phyloP scores from a whole-genome alignment of 805 yeast species.

The Priceomyces melissophilus region DNA sequence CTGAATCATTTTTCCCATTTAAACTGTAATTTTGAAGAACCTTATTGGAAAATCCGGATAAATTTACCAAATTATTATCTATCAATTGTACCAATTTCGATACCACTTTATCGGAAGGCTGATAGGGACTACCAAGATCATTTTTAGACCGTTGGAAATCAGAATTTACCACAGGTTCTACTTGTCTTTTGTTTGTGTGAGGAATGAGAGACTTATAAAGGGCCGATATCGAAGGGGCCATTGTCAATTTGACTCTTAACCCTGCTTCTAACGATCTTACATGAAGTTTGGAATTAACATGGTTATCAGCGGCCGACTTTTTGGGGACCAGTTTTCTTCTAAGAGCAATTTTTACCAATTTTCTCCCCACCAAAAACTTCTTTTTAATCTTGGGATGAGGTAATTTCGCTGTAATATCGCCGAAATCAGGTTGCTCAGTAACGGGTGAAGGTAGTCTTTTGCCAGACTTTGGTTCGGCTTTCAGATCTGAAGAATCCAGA shows the following conservation, averaged over 20 bases:
- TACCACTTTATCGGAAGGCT: constrained; percentile 5
- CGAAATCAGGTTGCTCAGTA: background rate
- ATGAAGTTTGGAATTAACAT: constrained; percentile 28
- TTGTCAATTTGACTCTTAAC: constrained; percentile 45
- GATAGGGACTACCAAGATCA: constrained; percentile 2
- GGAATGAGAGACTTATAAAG: constrained; percentile 44
- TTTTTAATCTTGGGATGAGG: constrained; percentile 5
- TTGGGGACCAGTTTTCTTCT: constrained; percentile 5
- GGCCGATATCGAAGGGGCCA: constrained; percentile 41
- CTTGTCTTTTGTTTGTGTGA: constrained; percentile 22
- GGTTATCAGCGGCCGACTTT: constrained; percentile 3
- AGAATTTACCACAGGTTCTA: constrained; percentile 10
- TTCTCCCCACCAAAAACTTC: constrained; percentile 2
- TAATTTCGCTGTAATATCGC: background rate
- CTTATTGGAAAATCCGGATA: constrained; percentile 32
- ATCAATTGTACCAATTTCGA: constrained; percentile 34
- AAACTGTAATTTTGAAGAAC: constrained; percentile 31
- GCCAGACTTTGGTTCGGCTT: background rate
- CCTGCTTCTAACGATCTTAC: constrained; percentile 50
- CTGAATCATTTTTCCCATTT: constrained; percentile 4
- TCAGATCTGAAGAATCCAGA: background rate
- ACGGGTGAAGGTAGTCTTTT: background rate
- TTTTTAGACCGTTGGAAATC: constrained; percentile 4
- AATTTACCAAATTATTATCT: constrained; percentile 37
- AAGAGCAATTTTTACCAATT: constrained; percentile 7